Evolutionary conservation across 73 alveolate species (phyloP).

Genomic region (Paramecium sonneborni): DNA sequence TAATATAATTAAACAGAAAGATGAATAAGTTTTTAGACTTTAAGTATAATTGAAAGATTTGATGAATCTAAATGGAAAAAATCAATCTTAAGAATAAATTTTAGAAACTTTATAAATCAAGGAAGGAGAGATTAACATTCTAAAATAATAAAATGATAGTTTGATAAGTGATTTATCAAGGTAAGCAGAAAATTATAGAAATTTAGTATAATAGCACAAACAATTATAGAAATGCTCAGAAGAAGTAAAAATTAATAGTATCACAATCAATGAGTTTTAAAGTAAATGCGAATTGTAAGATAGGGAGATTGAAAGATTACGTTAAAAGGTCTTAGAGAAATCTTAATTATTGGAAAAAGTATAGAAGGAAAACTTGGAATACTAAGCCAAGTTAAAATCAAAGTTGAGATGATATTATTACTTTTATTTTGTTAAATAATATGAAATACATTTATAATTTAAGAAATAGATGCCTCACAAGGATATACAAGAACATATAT

Average conservation of each 20-base stretch:
- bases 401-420: conserved; percentile 25
- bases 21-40: neutral
- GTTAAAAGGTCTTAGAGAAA: conserved; percentile 25
- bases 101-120: neutral
- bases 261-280: neutral
- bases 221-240: neutral
- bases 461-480: too few relatives aligned
- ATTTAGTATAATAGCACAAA: neutral
- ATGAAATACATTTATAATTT: neutral
- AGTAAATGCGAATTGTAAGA: conserved; percentile 23
- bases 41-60: neutral
- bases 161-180: conserved; percentile 33
- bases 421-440: neutral
- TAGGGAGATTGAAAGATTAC: conserved; percentile 28
- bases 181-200: conserved; percentile 16
- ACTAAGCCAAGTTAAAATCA: conserved; percentile 25
- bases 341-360: conserved; percentile 8
- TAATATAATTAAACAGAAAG: neutral
- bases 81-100: neutral
- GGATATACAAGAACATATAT: neutral
- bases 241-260: neutral
- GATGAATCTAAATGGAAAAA: neutral
- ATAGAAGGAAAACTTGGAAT: conserved; percentile 21
- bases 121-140: conserved; percentile 14
- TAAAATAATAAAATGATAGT: conserved; percentile 28